Base-by-base conservation (phyloP, 495 filamentous ascomycete genomes). In the Melanomma pulvis-pyrius region DNA sequence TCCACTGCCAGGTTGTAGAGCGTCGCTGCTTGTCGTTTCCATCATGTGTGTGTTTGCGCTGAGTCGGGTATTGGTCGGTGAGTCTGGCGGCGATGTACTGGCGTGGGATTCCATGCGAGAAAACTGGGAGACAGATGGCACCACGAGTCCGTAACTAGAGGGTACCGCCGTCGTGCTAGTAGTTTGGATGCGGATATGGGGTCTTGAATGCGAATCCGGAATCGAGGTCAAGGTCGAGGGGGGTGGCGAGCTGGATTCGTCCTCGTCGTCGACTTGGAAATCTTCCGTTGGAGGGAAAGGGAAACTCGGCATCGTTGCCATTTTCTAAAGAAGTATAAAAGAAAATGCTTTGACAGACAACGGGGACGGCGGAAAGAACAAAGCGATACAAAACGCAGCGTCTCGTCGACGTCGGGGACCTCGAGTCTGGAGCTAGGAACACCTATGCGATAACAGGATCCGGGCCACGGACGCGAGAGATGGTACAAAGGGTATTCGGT, bases 41-140 rank as follows among this genome's bases (percentile, higher is more conserved):
- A 59, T 52, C 28, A 58, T 67, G 26, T 53, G 12, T 28, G 64
- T 58, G 34, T 48, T 26, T 25, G 15, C n/a, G 3, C 57, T 13
- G 4, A 17, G 39, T 12, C 39, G 39, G n/a, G 39, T n/a, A 3
- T 17, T 44, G 12, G 58, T 36, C n/a, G 64, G 64, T 12, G 36
- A 56, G 21, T 56, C 58, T 9, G 64, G 64, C 4, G 58, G 63
- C 24, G 56, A 51, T 9, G 55, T 60, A 12, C 30, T 34, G 30
- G 12, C 12, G 12, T 34, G 13, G 2, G 62, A 54, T 22, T n/a
- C 61, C 11, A 17, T 34, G 26, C 60, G 25, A 4, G 47, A 28
- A 21, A 13, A 7, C 22, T 30, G 4, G 7, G 11, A 6, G n/a
- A 17, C 19, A 17, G 49, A n/a, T n/a, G n/a, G 50, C 15, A 47